phyloP scores from a whole-genome alignment of 139 green algal species.

The Chlamydomonas eustigma region DNA sequence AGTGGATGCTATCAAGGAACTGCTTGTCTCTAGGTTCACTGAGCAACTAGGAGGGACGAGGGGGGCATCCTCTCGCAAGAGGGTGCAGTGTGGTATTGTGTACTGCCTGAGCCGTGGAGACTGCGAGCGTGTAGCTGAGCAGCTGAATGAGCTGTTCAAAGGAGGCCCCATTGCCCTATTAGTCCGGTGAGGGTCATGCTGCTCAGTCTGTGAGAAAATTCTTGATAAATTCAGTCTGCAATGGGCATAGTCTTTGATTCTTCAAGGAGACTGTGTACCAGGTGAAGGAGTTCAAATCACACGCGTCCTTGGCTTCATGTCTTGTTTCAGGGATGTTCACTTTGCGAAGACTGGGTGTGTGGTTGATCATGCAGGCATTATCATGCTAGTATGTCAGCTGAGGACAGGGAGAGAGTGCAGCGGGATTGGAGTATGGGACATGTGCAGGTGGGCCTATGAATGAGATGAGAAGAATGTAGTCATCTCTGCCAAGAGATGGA shows the following conservation, averaged over 20 bases:
- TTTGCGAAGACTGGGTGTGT: not conserved
- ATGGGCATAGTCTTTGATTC: too few species aligned
- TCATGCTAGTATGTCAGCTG: slow-evolving; percentile 65
- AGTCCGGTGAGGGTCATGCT: not conserved
- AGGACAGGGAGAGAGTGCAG: slow-evolving; percentile 74
- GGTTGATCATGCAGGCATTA: slow-evolving; percentile 60
- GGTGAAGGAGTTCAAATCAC: slow-evolving; percentile 1
- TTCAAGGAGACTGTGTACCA: too few species aligned
- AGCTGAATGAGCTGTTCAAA: slow-evolving; percentile 40
- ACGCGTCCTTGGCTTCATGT: not conserved
- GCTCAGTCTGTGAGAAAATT: not conserved
- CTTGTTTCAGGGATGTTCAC: not conserved
- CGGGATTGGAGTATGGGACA: slow-evolving; percentile 61
- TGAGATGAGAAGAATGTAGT: too few species aligned
- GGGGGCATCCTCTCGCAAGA: too few species aligned
- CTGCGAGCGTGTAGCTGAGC: slow-evolving; percentile 61
- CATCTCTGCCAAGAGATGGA: too few species aligned
- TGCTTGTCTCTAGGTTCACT: slow-evolving; percentile 22
- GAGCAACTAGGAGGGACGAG: too few species aligned
- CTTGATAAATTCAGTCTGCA: too few species aligned
- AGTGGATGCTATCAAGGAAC: slow-evolving; percentile 51
- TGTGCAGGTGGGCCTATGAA: too few species aligned
- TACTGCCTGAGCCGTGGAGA: slow-evolving; percentile 86
- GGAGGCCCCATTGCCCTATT: not conserved
- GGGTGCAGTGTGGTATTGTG: slow-evolving; percentile 82